Conservation (phyloP, 306 rosid genomes). For the Inga oerstediana region DNA sequence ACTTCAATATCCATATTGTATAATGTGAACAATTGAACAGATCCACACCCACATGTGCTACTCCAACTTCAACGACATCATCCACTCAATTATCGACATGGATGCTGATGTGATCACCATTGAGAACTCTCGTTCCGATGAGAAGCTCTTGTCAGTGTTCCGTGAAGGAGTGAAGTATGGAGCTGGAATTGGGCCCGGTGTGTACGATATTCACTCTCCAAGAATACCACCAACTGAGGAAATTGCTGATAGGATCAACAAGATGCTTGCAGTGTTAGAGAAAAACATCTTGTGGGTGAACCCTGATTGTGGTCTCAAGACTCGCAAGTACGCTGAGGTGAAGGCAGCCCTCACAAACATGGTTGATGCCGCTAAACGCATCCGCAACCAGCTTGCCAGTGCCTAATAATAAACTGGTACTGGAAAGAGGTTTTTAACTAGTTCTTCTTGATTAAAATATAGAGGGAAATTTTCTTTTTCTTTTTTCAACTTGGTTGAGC, state of each 20-base stretch:
- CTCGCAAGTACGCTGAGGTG: slow-evolving; percentile 88
- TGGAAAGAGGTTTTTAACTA: slow-evolving; percentile 5
- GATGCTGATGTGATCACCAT: slow-evolving; percentile 95
- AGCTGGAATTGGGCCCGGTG: slow-evolving; percentile 97
- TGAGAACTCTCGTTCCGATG: slow-evolving; percentile 93
- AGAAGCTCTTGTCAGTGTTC: slow-evolving; percentile 93
- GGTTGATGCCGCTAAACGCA: slow-evolving; percentile 85
- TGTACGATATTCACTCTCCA: slow-evolving; percentile 92
- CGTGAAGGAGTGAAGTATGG: slow-evolving; percentile 96
- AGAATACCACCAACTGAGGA: slow-evolving; percentile 90
- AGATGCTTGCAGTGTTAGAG: slow-evolving; percentile 97
- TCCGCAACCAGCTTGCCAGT: slow-evolving; percentile 76
- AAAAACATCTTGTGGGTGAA: slow-evolving; percentile 92
- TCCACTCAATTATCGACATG: slow-evolving; percentile 90
- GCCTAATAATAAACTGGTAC: slow-evolving; percentile 56
- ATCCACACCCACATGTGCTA: slow-evolving; percentile 99
- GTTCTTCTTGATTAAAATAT: slow-evolving; percentile 25
- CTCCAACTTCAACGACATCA: slow-evolving; percentile 93
- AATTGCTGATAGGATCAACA: slow-evolving; percentile 88
- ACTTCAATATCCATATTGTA: background rate
- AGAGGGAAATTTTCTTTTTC: slow-evolving; percentile 5
- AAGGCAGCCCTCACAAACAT: slow-evolving; percentile 77
- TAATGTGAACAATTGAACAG: slow-evolving; percentile 42
- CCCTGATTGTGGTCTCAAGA: slow-evolving; percentile 96
- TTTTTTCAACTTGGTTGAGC: slow-evolving; percentile 20